Evolutionary conservation across 2,329 filamentous ascomycete genomes (phyloP).

Genomic region (Drechslerella coelobrocha): DNA sequence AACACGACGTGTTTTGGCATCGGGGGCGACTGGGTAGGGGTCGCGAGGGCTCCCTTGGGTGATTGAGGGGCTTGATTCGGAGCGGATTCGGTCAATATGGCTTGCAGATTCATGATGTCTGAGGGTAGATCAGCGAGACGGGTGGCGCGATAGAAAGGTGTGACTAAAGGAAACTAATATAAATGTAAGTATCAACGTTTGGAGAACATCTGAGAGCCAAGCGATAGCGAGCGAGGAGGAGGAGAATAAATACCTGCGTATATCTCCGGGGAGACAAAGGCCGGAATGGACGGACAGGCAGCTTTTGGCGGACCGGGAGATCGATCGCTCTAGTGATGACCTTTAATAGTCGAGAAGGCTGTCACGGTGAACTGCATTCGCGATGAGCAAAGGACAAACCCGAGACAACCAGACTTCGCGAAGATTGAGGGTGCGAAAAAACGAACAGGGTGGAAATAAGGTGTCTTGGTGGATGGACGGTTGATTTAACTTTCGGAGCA

Average conservation of each 20-base stretch:
- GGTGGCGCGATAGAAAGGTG: constrained; percentile 43
- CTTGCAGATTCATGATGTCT: constrained; percentile 54
- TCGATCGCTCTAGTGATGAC: constrained; percentile 48
- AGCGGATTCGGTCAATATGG: constrained; percentile 52
- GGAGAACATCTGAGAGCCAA: constrained; percentile 4
- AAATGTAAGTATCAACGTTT: constrained; percentile 5
- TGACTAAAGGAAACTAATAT: constrained; percentile 19
- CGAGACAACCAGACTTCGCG: constrained; percentile 27
- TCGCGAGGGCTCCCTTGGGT: constrained; percentile 26
- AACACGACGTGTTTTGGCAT: constrained; percentile 54
- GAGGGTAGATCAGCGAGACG: constrained; percentile 25
- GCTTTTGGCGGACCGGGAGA: constrained; percentile 32
- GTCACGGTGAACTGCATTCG: constrained; percentile 48
- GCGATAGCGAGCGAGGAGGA: no score
- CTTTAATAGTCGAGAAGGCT: constrained; percentile 43
- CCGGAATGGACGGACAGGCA: constrained; percentile 16
- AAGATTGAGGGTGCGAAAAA: constrained; percentile 9
- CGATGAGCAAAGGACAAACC: constrained; percentile 41
- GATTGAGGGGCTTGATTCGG: constrained; percentile 33
- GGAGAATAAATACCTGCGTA: constrained; percentile 20
- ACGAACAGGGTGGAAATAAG: constrained; percentile 18
- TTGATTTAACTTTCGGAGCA: constrained; percentile 24
- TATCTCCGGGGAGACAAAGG: constrained; percentile 18
- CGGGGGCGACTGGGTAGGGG: constrained; percentile 52
- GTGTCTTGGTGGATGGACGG: constrained; percentile 10